Evolutionary conservation across 2,329 filamentous ascomycete genomes (phyloP).

Genomic region (Colletotrichum tofieldiae): DNA sequence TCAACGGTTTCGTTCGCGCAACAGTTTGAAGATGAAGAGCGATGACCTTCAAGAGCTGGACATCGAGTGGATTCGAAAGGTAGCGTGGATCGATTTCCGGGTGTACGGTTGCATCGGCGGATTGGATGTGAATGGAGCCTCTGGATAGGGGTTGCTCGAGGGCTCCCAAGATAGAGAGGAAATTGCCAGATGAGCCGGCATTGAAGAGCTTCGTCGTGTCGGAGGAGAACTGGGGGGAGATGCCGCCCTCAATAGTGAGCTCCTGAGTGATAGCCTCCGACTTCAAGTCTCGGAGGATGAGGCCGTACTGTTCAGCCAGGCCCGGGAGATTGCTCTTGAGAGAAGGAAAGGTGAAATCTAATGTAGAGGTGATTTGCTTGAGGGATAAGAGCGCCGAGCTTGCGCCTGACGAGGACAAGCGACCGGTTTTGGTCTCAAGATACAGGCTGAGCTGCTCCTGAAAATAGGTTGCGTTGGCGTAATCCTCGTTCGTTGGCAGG

Average conservation of each 20-base stretch:
- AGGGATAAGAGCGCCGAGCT: slow-evolving; percentile 35
- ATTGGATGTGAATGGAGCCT: slow-evolving; percentile 35
- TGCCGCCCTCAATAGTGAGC: slow-evolving; percentile 36
- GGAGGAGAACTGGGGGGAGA: slow-evolving; percentile 36
- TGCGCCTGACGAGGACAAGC: slow-evolving; percentile 34
- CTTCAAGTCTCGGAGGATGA: slow-evolving; percentile 25
- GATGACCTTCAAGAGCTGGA: slow-evolving; percentile 24
- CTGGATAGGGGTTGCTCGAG: slow-evolving; percentile 40
- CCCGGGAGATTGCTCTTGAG: not conserved
- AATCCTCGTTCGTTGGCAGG: slow-evolving; percentile 37
- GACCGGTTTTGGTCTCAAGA: slow-evolving; percentile 32
- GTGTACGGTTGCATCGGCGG: slow-evolving; percentile 12
- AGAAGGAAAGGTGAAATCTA: not conserved
- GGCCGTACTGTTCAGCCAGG: slow-evolving; percentile 28
- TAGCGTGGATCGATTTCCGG: slow-evolving; percentile 37
- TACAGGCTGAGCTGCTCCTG: slow-evolving; percentile 38
- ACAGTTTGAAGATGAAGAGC: slow-evolving; percentile 31
- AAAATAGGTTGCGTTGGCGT: slow-evolving; percentile 35
- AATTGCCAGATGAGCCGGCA: slow-evolving; percentile 19
- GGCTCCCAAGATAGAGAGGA: slow-evolving; percentile 34
- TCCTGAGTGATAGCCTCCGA: slow-evolving; percentile 28
- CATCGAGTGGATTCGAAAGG: slow-evolving; percentile 36
- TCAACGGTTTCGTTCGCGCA: slow-evolving; percentile 28
- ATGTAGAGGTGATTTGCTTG: slow-evolving; percentile 22
- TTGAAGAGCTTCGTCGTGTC: slow-evolving; percentile 39